phyloP scores from a whole-genome alignment of 306 rosid genomes.

The Dryas alaskensis region DNA sequence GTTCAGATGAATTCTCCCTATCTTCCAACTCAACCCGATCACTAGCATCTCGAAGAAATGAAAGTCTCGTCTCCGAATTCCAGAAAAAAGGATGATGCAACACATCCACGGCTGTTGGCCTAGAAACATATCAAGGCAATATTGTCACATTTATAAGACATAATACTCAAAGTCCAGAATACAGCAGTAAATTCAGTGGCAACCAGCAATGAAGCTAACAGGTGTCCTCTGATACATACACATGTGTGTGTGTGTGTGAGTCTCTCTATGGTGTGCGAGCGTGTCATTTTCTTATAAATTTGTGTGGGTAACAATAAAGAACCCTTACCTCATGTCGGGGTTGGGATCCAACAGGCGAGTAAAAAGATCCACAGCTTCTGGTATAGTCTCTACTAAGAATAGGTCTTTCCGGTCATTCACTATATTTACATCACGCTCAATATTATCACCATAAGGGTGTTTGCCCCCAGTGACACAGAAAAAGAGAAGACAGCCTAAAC shows the following conservation, averaged over 20 bases:
- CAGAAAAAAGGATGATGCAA: slow-evolving; percentile 44
- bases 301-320: background rate
- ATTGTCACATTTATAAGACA: background rate
- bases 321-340: slow-evolving; percentile 28
- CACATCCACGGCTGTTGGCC: slow-evolving; percentile 36
- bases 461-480: slow-evolving; percentile 39
- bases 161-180: slow-evolving; percentile 4
- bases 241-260: background rate
- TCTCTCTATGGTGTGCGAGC: background rate
- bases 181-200: background rate
- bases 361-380: slow-evolving; percentile 37
- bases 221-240: background rate
- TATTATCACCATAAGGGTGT: slow-evolving; percentile 36
- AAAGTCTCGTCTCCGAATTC: slow-evolving; percentile 35
- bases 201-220: background rate
- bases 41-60: slow-evolving; percentile 43
- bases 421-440: slow-evolving; percentile 36
- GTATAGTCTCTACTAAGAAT: slow-evolving; percentile 30
- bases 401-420: slow-evolving; percentile 37
- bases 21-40: slow-evolving; percentile 47
- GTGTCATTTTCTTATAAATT: background rate
- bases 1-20: slow-evolving; percentile 30
- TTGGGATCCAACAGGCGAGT: slow-evolving; percentile 28
- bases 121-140: slow-evolving; percentile 12
- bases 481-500: slow-evolving; percentile 37